phyloP scores from a whole-genome alignment of 2,329 filamentous ascomycete genomes.

The Acarospora socialis region DNA sequence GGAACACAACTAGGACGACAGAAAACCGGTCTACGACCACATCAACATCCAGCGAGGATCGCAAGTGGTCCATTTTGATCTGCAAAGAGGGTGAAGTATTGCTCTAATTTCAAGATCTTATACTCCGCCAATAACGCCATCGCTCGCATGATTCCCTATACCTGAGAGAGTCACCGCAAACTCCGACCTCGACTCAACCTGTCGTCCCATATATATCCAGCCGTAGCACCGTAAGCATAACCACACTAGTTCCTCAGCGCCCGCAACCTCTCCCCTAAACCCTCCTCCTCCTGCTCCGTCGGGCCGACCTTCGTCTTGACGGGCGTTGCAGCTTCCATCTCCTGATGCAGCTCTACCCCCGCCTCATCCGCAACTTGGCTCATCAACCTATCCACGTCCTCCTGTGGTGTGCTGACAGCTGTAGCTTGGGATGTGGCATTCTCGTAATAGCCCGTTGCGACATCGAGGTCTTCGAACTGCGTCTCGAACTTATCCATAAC shows the following conservation, averaged over 20 bases:
- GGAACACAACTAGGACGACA: too few relatives aligned
- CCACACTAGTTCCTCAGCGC: constrained; percentile 19
- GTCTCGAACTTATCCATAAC: constrained; percentile 54
- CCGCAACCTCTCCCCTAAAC: constrained; percentile 20
- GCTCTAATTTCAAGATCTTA: too few relatives aligned
- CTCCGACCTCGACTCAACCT: too few relatives aligned
- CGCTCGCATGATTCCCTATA: too few relatives aligned
- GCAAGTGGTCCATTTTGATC: too few relatives aligned
- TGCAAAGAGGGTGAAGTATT: too few relatives aligned
- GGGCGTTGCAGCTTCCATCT: constrained; percentile 47
- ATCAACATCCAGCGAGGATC: too few relatives aligned
- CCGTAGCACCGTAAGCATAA: too few relatives aligned
- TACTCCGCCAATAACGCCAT: too few relatives aligned
- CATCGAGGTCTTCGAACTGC: constrained; percentile 37
- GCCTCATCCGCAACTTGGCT: constrained; percentile 78
- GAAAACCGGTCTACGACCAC: too few relatives aligned
- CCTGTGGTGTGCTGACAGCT: constrained; percentile 58
- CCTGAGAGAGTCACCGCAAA: too few relatives aligned
- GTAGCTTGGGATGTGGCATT: constrained; percentile 72
- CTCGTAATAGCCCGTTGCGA: constrained; percentile 57
- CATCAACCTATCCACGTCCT: constrained; percentile 75
- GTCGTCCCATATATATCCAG: too few relatives aligned
- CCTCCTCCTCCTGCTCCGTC: constrained; percentile 17
- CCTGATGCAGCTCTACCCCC: constrained; percentile 65
- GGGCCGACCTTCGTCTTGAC: constrained; percentile 24